Evolutionary conservation across 2,329 filamentous ascomycete species (phyloP).

Genomic region (Fonsecaea nubica): DNA sequence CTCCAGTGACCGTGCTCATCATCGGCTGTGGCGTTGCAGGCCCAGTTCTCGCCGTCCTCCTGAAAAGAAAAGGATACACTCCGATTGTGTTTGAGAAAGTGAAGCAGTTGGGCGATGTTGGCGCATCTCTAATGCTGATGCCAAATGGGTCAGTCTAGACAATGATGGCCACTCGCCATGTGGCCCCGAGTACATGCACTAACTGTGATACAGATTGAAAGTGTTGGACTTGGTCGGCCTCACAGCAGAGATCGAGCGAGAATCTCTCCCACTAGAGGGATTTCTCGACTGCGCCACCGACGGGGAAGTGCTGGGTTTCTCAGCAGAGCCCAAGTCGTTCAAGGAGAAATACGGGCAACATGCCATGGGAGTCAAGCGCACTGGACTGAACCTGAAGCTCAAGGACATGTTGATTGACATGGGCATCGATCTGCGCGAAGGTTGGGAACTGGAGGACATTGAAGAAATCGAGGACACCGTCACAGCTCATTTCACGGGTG

Average conservation of each 20-base stretch:
- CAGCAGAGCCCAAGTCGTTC: slow-evolving; percentile 23
- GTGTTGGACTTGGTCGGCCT: slow-evolving; percentile 25
- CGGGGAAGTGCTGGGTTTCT: slow-evolving; percentile 24
- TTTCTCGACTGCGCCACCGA: slow-evolving; percentile 20
- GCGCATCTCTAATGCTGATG: slow-evolving; percentile 32
- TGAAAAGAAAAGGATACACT: slow-evolving; percentile 29
- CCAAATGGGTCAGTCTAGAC: slow-evolving; percentile 26
- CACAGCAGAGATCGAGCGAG: slow-evolving; percentile 15
- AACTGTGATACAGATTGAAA: slow-evolving; percentile 19
- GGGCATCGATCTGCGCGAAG: slow-evolving; percentile 28
- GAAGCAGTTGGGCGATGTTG: slow-evolving; percentile 28
- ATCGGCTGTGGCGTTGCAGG: slow-evolving; percentile 30
- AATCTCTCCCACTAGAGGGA: slow-evolving; percentile 14
- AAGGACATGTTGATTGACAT: slow-evolving; percentile 25
- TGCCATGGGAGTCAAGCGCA: slow-evolving; percentile 30
- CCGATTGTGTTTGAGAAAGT: slow-evolving; percentile 34
- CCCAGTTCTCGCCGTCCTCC: slow-evolving; percentile 26
- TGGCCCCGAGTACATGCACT: background rate
- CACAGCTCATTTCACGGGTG: slow-evolving; percentile 57
- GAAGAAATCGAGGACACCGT: slow-evolving; percentile 47
- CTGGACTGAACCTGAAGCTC: slow-evolving; percentile 27
- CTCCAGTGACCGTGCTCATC: slow-evolving; percentile 24
- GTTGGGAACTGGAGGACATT: slow-evolving; percentile 42
- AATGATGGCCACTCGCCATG: background rate
- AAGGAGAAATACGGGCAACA: slow-evolving; percentile 22